Conservation (phyloP, 345 rosid species). For the Excoecaria agallocha region DNA sequence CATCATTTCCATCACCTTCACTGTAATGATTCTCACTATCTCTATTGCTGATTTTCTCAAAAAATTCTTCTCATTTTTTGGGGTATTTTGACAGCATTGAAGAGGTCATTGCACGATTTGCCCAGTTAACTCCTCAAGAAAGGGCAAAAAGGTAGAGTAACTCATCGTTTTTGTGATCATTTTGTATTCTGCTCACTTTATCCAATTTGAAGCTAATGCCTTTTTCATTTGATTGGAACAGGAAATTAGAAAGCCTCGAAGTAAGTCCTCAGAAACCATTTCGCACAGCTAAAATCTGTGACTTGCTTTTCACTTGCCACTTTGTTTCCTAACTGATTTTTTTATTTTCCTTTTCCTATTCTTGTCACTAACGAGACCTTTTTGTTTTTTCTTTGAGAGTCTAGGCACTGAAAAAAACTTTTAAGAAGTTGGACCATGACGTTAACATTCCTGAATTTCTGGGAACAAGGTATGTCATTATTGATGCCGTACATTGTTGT, state of each 20-base stretch:
- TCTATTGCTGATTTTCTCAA: background rate
- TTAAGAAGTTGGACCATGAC: slow-evolving; percentile 35
- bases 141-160: slow-evolving; percentile 28
- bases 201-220: background rate
- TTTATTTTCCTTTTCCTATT: background rate
- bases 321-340: background rate
- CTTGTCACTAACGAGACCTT: background rate
- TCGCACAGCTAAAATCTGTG: background rate
- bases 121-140: slow-evolving; percentile 33
- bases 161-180: background rate
- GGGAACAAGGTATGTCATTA: slow-evolving; percentile 20
- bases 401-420: slow-evolving; percentile 32
- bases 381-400: slow-evolving; percentile 22
- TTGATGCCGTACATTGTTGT: background rate
- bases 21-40: background rate
- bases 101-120: slow-evolving; percentile 28
- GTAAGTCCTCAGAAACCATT: slow-evolving; percentile 20
- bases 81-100: slow-evolving; percentile 18
- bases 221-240: slow-evolving; percentile 16
- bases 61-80: background rate
- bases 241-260: slow-evolving; percentile 39
- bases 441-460: slow-evolving; percentile 33
- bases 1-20: background rate
- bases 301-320: slow-evolving; percentile 3
- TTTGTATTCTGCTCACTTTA: background rate